Evolutionary conservation across 352 stramenopile species (phyloP).

Genomic region (Albugo candida): DNA sequence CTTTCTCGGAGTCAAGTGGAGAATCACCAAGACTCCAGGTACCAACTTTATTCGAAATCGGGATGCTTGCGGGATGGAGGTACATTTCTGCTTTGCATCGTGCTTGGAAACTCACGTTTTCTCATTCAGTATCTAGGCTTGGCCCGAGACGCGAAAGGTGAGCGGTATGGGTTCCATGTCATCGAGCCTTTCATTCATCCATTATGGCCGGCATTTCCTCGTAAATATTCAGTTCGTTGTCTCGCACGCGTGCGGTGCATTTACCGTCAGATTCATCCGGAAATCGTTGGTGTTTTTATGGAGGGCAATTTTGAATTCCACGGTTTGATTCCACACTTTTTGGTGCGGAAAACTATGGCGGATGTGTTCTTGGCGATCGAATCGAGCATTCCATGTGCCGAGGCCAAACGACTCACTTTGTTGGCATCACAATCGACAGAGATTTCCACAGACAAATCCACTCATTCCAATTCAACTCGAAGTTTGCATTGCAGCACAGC

Average conservation of each 20-base stretch:
- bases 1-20: constrained; percentile 29
- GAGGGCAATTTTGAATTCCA: constrained; percentile 34
- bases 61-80: no score
- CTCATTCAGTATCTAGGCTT: constrained; percentile 44
- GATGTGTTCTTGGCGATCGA: constrained; percentile 20
- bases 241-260: constrained; percentile 35
- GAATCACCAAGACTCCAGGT: constrained; percentile 14
- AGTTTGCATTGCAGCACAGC: no score
- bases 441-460: no score
- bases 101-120: no score
- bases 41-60: no score
- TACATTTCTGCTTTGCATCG: no score
- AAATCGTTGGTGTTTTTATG: constrained; percentile 21
- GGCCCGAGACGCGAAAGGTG: constrained; percentile 23
- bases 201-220: constrained; percentile 16
- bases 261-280: constrained; percentile 20
- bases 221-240: constrained; percentile 16
- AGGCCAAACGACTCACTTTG: constrained; percentile 27
- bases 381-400: constrained; percentile 13
- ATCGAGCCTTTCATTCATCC: constrained; percentile 39
- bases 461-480: no score
- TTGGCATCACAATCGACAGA: not conserved
- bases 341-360: constrained; percentile 22
- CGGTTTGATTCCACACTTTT: constrained; percentile 17
- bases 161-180: constrained; percentile 42